These are phyloP conservation scores for Sedum album DNA, from an alignment of 164 flowering plant genomes.

Conservation along the genomic window DNA sequence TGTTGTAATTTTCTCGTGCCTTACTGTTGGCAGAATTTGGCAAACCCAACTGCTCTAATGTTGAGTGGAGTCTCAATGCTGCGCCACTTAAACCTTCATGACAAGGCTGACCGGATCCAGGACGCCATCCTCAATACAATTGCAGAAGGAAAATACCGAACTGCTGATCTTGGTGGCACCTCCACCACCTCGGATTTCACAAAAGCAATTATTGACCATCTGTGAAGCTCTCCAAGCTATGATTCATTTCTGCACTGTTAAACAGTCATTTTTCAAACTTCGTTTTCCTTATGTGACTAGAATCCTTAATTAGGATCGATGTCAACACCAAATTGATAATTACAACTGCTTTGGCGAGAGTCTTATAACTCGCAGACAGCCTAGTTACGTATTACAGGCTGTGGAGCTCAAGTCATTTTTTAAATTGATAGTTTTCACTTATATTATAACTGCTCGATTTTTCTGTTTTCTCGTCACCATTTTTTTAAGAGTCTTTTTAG, in stretches of 20 bases:
- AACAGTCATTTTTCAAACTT: background rate
- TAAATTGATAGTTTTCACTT: background rate
- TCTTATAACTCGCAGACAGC: background rate
- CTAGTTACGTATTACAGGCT: background rate
- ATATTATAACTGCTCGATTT: background rate
- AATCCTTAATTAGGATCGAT: background rate
- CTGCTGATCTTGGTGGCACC: too few relatives aligned
- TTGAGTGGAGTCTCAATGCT: too few relatives aligned
- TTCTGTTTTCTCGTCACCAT: background rate
- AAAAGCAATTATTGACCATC: conserved; percentile 68
- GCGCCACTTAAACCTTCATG: too few relatives aligned
- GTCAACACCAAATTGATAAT: background rate
- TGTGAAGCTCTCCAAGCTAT: conserved; percentile 20
- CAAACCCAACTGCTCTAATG: too few relatives aligned
- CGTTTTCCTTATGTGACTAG: background rate
- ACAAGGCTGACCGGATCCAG: too few relatives aligned
- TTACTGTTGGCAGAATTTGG: conserved; percentile 21
- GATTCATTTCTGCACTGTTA: background rate
- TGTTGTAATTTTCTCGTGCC: background rate
- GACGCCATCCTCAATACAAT: conserved; percentile 74
- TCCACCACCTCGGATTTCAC: too few relatives aligned
- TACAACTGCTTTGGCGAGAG: background rate
- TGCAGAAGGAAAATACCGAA: too few relatives aligned
- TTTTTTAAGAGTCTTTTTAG: too few relatives aligned
- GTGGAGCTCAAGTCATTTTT: background rate